Percentiles rank a stretch among this genome's conserved stretches.
These are phyloP conservation scores for Talaromyces sp. DNA, from an alignment of 2,329 filamentous ascomycete species.

Conservation along the genomic window DNA sequence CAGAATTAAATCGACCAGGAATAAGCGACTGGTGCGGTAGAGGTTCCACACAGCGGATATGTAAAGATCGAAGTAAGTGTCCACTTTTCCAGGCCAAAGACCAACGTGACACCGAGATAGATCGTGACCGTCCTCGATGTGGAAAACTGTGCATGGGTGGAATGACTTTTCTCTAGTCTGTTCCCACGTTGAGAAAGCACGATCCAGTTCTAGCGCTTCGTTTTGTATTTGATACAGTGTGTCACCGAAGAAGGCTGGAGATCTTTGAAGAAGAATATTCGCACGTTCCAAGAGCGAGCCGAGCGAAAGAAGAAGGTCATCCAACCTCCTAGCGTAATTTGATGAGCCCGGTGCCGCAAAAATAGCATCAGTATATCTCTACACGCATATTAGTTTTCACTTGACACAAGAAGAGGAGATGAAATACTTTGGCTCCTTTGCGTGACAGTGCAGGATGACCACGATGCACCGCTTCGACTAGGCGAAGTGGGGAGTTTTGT, in stretches of 20 bases:
- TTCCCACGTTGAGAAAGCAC: not conserved
- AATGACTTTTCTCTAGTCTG: not conserved
- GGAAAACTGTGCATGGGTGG: not conserved
- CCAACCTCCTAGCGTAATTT: not conserved
- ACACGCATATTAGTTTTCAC: not conserved
- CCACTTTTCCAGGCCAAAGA: not conserved
- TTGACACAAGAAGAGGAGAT: not conserved
- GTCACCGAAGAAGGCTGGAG: not conserved
- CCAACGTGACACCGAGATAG: not conserved
- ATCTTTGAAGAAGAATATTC: not conserved
- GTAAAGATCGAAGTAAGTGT: constrained; percentile 13
- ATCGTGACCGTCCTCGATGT: not conserved
- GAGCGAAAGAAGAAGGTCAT: constrained; percentile 8
- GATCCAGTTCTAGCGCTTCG: not conserved
- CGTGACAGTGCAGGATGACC: not conserved
- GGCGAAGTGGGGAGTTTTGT: not conserved
- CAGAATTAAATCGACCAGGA: not conserved
- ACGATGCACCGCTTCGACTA: constrained; percentile 1
- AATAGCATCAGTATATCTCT: not conserved
- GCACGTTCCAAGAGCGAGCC: not conserved
- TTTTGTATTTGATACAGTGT: not conserved
- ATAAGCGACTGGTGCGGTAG: not conserved
- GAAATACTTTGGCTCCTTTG: not conserved
- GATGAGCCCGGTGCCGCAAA: not conserved
- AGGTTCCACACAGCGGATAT: constrained; percentile 7